Conservation (phyloP, 495 filamentous ascomycete species). For the Annulohypoxylon nitens region DNA sequence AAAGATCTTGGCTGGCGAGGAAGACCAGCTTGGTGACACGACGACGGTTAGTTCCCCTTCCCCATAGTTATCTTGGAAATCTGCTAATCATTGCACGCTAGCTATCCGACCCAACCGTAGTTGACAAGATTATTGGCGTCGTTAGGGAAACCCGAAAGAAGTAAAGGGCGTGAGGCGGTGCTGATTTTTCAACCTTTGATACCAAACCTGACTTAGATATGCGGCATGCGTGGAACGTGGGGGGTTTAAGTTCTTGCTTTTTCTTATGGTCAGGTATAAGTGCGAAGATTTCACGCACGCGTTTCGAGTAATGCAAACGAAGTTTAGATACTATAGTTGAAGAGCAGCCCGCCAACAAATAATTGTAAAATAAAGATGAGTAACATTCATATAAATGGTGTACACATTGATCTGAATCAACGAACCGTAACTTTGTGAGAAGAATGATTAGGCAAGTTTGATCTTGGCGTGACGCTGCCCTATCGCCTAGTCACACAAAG, state of each 20-base stretch:
- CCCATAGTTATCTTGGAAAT: constrained; percentile 13
- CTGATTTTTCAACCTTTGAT: constrained; percentile 30
- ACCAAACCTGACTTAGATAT: constrained; percentile 38
- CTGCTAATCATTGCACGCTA: constrained; percentile 60
- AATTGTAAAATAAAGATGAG: constrained; percentile 9
- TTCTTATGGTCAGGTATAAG: constrained; percentile 13
- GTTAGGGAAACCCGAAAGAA: constrained; percentile 74
- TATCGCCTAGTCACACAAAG: not conserved
- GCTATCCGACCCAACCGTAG: constrained; percentile 91
- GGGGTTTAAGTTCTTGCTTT: constrained; percentile 10
- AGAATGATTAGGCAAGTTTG: not conserved
- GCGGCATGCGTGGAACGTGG: constrained; percentile 19
- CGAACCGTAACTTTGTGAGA: not conserved
- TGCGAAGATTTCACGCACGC: constrained; percentile 19
- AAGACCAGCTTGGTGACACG: constrained; percentile 94
- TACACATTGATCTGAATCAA: not conserved
- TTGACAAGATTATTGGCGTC: constrained; percentile 86
- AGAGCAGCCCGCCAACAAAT: constrained; percentile 3
- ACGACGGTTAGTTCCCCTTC: constrained; percentile 77
- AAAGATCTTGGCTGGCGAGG: constrained; percentile 96
- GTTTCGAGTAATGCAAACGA: constrained; percentile 17
- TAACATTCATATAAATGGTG: constrained; percentile 9
- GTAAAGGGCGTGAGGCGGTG: constrained; percentile 44
- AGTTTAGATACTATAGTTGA: constrained; percentile 21
- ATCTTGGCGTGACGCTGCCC: not conserved